These are phyloP conservation scores for Sarcomyxa edulis DNA, from an alignment of 768 basidiomycete species.

Conservation along the genomic window DNA sequence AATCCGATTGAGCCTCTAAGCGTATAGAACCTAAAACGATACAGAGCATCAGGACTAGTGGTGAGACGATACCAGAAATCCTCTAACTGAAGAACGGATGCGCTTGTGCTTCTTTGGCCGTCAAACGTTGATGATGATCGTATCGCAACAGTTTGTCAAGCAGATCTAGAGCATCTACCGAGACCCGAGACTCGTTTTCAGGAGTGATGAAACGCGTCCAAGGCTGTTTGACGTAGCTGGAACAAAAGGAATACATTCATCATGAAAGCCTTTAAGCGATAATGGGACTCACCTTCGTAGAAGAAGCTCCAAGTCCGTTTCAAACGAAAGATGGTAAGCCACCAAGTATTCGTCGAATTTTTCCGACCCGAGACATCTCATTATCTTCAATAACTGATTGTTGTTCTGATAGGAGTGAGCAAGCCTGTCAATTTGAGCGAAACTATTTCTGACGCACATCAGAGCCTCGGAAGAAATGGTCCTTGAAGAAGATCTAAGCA, in stretches of 20 bases:
- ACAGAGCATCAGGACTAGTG: too few species aligned
- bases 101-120: slow-evolving; percentile 60
- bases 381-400: slow-evolving; percentile 67
- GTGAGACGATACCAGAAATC: too few species aligned
- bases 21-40: too few species aligned
- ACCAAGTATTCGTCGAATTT: slow-evolving; percentile 56
- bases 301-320: slow-evolving; percentile 53
- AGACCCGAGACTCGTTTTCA: slow-evolving; percentile 56
- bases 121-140: slow-evolving; percentile 65
- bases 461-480: slow-evolving; percentile 71
- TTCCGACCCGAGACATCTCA: slow-evolving; percentile 65
- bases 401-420: too few species aligned
- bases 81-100: slow-evolving; percentile 62
- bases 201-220: slow-evolving; percentile 58
- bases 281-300: slow-evolving; percentile 36
- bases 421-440: too few species aligned
- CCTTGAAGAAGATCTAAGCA: slow-evolving; percentile 62
- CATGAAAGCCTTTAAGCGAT: background rate
- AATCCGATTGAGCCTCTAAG: too few species aligned
- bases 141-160: slow-evolving; percentile 63
- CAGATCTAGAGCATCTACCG: slow-evolving; percentile 60
- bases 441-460: too few species aligned
- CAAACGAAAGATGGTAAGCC: slow-evolving; percentile 61
- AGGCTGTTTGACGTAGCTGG: slow-evolving; percentile 53
- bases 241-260: slow-evolving; percentile 1